These are phyloP conservation scores for Xylariaceae sp. DNA, from an alignment of 2,329 filamentous ascomycete species.

Conservation along the genomic window DNA sequence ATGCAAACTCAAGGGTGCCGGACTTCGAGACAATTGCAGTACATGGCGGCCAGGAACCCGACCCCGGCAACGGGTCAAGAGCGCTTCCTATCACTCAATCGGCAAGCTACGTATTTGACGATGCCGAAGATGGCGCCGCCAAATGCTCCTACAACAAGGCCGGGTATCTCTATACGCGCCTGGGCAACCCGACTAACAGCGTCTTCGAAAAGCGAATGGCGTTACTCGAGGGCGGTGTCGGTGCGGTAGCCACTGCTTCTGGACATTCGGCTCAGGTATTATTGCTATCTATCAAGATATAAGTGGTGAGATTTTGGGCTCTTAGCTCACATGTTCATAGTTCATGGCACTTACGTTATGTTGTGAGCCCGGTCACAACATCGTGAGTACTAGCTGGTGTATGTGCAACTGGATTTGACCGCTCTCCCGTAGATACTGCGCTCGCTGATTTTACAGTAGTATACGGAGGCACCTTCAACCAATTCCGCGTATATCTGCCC, in stretches of 20 bases:
- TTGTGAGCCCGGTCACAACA: slow-evolving; percentile 35
- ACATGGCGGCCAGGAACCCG: no score
- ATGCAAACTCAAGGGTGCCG: not conserved
- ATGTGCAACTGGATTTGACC: slow-evolving; percentile 14
- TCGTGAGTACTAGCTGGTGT: slow-evolving; percentile 34
- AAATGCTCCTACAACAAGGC: no score
- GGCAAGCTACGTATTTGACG: no score
- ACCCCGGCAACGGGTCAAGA: no score
- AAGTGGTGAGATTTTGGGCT: slow-evolving; percentile 4
- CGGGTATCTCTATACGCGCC: no score
- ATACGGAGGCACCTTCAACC: slow-evolving; percentile 34
- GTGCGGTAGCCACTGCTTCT: slow-evolving; percentile 32
- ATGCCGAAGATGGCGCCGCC: no score
- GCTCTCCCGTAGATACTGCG: not conserved
- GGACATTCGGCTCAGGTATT: slow-evolving; percentile 29
- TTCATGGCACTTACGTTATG: slow-evolving; percentile 36
- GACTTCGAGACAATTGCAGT: no score
- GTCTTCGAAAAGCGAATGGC: slow-evolving; percentile 35
- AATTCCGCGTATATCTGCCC: slow-evolving; percentile 31
- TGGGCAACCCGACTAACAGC: slow-evolving; percentile 32
- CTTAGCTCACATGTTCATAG: slow-evolving; percentile 13
- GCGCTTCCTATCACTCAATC: no score
- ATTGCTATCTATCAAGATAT: slow-evolving; percentile 4
- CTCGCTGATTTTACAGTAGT: slow-evolving; percentile 16
- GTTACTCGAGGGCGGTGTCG: slow-evolving; percentile 34